Conservation (phyloP, 2,329 filamentous ascomycete species). For the Beauveria sp. region DNA sequence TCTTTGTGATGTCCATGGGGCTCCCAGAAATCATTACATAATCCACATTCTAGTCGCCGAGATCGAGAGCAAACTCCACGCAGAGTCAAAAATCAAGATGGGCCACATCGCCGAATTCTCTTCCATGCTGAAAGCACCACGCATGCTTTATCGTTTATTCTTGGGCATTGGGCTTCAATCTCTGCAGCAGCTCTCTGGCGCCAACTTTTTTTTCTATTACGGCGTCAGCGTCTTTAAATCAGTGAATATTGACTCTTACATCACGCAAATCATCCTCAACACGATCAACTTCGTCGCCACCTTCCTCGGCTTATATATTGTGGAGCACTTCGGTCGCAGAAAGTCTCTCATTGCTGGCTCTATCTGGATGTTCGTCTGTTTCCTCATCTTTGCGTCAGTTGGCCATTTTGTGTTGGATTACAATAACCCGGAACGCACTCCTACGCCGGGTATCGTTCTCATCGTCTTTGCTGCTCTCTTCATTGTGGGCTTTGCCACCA, state of each 20-base stretch:
- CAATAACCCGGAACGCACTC: conserved; percentile 25
- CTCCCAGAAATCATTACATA: conserved; percentile 33
- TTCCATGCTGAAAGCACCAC: conserved; percentile 56
- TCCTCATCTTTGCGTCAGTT: conserved; percentile 49
- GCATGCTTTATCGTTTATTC: conserved; percentile 55
- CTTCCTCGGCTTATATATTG: conserved; percentile 61
- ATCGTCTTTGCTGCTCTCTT: conserved; percentile 58
- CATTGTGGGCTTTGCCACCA: conserved; percentile 58
- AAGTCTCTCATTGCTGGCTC: conserved; percentile 56
- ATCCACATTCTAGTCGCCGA: conserved; percentile 44
- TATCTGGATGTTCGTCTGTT: conserved; percentile 53
- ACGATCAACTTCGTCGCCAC: conserved; percentile 62
- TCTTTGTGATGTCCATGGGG: conserved; percentile 41
- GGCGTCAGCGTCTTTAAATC: conserved; percentile 44
- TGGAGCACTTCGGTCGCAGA: conserved; percentile 59
- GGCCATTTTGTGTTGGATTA: conserved; percentile 41
- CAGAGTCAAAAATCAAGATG: conserved; percentile 34
- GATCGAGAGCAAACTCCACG: conserved; percentile 44
- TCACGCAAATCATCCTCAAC: conserved; percentile 60
- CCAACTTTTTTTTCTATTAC: conserved; percentile 62
- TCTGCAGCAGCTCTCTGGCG: conserved; percentile 55
- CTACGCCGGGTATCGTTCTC: conserved; percentile 47
- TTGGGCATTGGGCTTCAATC: conserved; percentile 55
- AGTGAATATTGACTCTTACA: conserved; percentile 48
- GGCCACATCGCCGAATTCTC: conserved; percentile 39